These are phyloP conservation scores for Penicillium riverlandense DNA, from an alignment of 495 filamentous ascomycete genomes.

Conservation along the genomic window DNA sequence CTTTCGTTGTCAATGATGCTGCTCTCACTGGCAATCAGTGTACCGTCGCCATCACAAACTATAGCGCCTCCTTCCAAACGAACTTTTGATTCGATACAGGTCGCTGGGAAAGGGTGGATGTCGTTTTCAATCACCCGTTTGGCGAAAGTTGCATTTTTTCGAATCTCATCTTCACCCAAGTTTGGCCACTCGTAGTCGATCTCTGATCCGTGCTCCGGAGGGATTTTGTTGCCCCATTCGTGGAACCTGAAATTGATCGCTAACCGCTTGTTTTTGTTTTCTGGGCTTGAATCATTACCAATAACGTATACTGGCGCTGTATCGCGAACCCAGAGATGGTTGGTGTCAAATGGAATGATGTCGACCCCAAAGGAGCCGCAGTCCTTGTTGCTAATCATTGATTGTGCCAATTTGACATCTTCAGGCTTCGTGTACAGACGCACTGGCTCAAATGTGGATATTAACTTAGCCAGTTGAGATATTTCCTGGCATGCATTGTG, in stretches of 20 bases:
- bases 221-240: slow-evolving; percentile 14
- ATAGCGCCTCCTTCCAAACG: slow-evolving; percentile 16
- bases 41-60: slow-evolving; percentile 21
- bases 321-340: slow-evolving; percentile 18
- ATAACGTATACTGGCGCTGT: slow-evolving; percentile 15
- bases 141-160: slow-evolving; percentile 11
- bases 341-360: slow-evolving; percentile 9
- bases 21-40: slow-evolving; percentile 18
- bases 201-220: not conserved
- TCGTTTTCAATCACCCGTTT: slow-evolving; percentile 5
- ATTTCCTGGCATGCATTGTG: not conserved
- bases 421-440: not conserved
- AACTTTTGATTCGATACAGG: slow-evolving; percentile 5
- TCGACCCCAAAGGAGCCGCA: not conserved
- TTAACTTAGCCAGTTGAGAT: not conserved
- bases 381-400: not conserved
- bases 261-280: not conserved
- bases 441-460: not conserved
- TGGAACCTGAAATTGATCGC: slow-evolving; percentile 16
- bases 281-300: not conserved
- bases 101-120: slow-evolving; percentile 1
- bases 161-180: slow-evolving; percentile 1
- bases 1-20: slow-evolving; percentile 15
- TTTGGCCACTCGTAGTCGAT: slow-evolving; percentile 5
- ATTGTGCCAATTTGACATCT: not conserved